Evolutionary conservation across 768 basidiomycete genomes (phyloP).

Genomic region (Rhodocollybia butyracea): DNA sequence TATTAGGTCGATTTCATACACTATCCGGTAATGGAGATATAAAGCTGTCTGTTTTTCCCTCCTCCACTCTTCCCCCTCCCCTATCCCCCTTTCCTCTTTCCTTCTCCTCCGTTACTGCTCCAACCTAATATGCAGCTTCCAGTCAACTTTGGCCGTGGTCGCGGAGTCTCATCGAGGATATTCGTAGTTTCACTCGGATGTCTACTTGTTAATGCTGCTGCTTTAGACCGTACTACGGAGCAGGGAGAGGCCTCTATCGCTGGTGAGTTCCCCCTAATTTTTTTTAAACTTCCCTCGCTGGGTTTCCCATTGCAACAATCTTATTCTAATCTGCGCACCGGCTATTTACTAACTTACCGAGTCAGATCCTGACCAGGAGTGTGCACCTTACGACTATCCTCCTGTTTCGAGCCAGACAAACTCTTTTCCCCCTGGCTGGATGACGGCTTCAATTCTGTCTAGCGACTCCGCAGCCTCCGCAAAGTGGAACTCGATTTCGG

Average conservation of each 20-base stretch:
- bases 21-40: too few species aligned
- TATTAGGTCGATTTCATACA: too few species aligned
- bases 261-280: neutral
- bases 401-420: neutral
- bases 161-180: too few species aligned
- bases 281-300: neutral
- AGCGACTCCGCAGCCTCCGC: constrained; percentile 1
- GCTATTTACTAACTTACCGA: neutral
- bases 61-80: too few species aligned
- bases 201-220: neutral
- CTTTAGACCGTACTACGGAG: constrained; percentile 4
- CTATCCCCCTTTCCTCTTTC: too few species aligned
- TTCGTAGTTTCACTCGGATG: too few species aligned
- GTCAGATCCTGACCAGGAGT: constrained; percentile 5
- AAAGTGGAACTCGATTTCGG: constrained; percentile 3
- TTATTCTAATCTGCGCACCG: neutral
- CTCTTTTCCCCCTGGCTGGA: constrained; percentile 2
- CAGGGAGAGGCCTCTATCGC: neutral
- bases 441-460: neutral
- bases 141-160: too few species aligned
- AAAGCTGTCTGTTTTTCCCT: too few species aligned
- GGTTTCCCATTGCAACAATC: neutral
- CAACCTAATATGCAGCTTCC: too few species aligned
- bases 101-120: too few species aligned
- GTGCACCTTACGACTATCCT: constrained; percentile 5